These are phyloP conservation scores for Cercospora zeina DNA, from an alignment of 2,329 filamentous ascomycete species.

Conservation along the genomic window DNA sequence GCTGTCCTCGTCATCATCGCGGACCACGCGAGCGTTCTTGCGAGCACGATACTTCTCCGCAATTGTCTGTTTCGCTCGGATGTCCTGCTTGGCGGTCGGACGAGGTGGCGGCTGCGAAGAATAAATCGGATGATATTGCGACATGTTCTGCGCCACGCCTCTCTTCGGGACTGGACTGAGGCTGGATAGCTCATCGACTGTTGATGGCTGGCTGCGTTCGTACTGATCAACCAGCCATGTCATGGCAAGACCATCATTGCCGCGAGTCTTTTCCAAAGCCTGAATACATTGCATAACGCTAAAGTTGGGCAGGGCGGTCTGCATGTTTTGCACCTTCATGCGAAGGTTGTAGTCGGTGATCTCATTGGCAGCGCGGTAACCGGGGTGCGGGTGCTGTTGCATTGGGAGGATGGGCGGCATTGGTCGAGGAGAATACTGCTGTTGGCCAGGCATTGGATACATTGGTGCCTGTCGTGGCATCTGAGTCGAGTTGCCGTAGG, in stretches of 20 bases:
- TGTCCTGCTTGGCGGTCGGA: conserved; percentile 56
- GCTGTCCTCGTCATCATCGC: conserved; percentile 30
- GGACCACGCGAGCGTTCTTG: conserved; percentile 8
- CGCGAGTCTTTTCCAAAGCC: conserved; percentile 53
- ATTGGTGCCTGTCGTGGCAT: conserved; percentile 23
- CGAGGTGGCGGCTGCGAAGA: conserved; percentile 36
- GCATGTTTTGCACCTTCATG: conserved; percentile 56
- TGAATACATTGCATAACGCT: conserved; percentile 52
- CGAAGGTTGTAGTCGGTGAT: conserved; percentile 54
- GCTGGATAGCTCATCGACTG: conserved; percentile 31
- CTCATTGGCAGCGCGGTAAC: conserved; percentile 43
- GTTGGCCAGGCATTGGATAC: conserved; percentile 18
- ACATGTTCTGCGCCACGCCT: conserved; percentile 32
- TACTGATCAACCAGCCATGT: conserved; percentile 48
- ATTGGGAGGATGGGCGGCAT: conserved; percentile 6
- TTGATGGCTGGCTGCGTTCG: conserved; percentile 13
- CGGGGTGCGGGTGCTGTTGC: conserved; percentile 1
- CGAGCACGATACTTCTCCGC: conserved; percentile 44
- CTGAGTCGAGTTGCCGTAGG: conserved; percentile 41
- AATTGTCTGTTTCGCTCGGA: conserved; percentile 54
- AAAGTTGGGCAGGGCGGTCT: conserved; percentile 47
- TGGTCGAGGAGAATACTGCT: not conserved
- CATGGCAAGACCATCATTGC: conserved; percentile 58
- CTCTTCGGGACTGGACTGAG: conserved; percentile 32
- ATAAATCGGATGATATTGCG: conserved; percentile 19